Percentiles rank a stretch among this genome's conserved stretches.
These are phyloP conservation scores for Microdochium bolleyi DNA, from an alignment of 2,329 filamentous ascomycete genomes.

Conservation along the genomic window DNA sequence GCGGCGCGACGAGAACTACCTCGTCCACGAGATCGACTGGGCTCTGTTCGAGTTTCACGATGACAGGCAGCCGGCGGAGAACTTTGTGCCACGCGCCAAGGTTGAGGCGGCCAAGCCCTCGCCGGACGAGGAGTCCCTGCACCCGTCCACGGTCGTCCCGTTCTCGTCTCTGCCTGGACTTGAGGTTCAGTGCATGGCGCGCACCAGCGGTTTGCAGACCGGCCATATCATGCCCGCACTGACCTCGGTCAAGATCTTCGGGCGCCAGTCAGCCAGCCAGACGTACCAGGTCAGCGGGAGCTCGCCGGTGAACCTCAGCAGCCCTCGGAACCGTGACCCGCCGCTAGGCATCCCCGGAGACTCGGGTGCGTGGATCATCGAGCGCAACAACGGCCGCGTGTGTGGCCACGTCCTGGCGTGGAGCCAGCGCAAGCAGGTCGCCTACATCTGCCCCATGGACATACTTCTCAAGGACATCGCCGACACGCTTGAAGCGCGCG, in stretches of 20 bases:
- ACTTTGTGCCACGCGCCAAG: constrained; percentile 49
- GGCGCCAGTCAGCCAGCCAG: constrained; percentile 71
- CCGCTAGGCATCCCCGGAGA: constrained; percentile 70
- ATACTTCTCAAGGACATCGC: constrained; percentile 80
- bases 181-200: constrained; percentile 79
- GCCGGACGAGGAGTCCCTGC: constrained; percentile 27
- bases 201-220: constrained; percentile 75
- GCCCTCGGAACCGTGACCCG: not conserved
- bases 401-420: constrained; percentile 89
- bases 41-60: constrained; percentile 76
- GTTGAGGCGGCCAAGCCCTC: constrained; percentile 8
- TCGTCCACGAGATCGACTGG: constrained; percentile 93
- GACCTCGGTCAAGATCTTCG: constrained; percentile 80
- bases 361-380: constrained; percentile 87
- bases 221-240: constrained; percentile 73
- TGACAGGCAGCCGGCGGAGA: constrained; percentile 62
- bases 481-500: constrained; percentile 61
- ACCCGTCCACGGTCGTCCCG: constrained; percentile 52
- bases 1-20: constrained; percentile 56
- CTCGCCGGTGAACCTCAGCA: constrained; percentile 7
- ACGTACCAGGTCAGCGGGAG: constrained; percentile 52
- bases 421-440: constrained; percentile 70
- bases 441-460: constrained; percentile 95
- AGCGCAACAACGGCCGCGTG: constrained; percentile 67
- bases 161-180: constrained; percentile 60